Base-by-base conservation (phyloP, 306 rosid genomes). In the Cicer cuneatum region DNA sequence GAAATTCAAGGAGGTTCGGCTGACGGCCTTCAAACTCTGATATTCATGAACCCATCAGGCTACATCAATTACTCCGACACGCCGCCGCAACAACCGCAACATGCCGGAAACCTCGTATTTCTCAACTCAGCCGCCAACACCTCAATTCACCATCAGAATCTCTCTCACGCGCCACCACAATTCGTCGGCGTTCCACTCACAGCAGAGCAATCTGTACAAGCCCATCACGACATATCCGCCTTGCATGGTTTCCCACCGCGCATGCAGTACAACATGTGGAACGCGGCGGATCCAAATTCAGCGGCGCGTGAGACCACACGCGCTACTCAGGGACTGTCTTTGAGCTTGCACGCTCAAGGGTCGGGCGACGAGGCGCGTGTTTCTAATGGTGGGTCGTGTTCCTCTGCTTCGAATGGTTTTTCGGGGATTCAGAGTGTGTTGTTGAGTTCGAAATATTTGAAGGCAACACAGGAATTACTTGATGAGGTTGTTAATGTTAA, bases 401-500 rank as follows among this genome's bases (percentile, higher is more conserved):
- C 97, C 6, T 81, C 96, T 39, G 91, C 84, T 33, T 85, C 92
- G 9, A 89, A 83, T 49, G 90, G 91, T 9, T 90, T 86, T 19
- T 75, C 92, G 1, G 98, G 98, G 15, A 85, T 94, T 52, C 97
- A 90, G 81, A 80, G 96, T 7, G 93, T 89, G 64, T 60, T 94
- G 18, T 71, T 94, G 75, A 89, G 93, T 84, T 90, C 97, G 0
- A 94, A 92, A 76, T 94, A 87, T 83, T 79, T 94, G 87, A 94
- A 87, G 76, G 95, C 93, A 1, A 86, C 99, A 5, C 97, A 92
- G 70, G 99, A 94, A 48, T 89, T 94, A 41, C 86, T 94, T 0
- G 99, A 90, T 2, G 96, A 94, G 77, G 95, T 92, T 54, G 97
- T 92, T 0, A 88, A 87, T 73, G 97, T 94, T 33, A 88, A 89